Evolutionary conservation across 2,329 filamentous ascomycete species (phyloP).

Genomic region (Tolypocladium capitatum): DNA sequence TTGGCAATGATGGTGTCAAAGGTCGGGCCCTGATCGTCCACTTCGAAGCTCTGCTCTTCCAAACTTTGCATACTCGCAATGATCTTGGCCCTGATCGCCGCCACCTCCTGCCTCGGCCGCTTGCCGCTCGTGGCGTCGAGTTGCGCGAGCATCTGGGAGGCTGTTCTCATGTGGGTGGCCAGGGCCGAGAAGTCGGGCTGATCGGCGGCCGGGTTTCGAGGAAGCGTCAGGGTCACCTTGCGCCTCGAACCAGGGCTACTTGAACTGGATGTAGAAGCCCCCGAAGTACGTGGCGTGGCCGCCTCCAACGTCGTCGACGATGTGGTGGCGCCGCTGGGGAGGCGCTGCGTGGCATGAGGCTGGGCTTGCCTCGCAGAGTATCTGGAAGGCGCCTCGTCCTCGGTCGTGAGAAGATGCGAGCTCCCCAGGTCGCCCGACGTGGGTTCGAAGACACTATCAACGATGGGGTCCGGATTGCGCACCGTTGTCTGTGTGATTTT

Average conservation of each 20-base stretch:
- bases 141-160: constrained; percentile 76
- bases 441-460: constrained; percentile 77
- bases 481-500: constrained; percentile 27
- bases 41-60: constrained; percentile 72
- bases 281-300: constrained; percentile 55
- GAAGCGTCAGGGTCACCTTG: constrained; percentile 46
- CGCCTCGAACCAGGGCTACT: constrained; percentile 49
- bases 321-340: constrained; percentile 49
- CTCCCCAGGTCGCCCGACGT: constrained; percentile 64
- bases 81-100: constrained; percentile 72
- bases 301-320: constrained; percentile 46
- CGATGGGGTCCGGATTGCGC: constrained; percentile 27
- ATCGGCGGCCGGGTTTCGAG: constrained; percentile 43
- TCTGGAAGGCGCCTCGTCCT: constrained; percentile 27
- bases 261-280: constrained; percentile 53
- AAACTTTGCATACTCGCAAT: constrained; percentile 83
- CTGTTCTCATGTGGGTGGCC: constrained; percentile 77
- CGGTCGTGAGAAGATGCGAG: constrained; percentile 52
- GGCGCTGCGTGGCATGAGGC: constrained; percentile 30
- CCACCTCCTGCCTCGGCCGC: constrained; percentile 66
- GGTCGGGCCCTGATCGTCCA: constrained; percentile 59
- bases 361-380: constrained; percentile 15
- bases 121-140: constrained; percentile 71
- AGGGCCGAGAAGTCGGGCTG: constrained; percentile 72
- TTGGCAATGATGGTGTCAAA: constrained; percentile 77